Evolutionary conservation across 1,284 basidiomycete species (phyloP).

Genomic region (Vanrija humicola): DNA sequence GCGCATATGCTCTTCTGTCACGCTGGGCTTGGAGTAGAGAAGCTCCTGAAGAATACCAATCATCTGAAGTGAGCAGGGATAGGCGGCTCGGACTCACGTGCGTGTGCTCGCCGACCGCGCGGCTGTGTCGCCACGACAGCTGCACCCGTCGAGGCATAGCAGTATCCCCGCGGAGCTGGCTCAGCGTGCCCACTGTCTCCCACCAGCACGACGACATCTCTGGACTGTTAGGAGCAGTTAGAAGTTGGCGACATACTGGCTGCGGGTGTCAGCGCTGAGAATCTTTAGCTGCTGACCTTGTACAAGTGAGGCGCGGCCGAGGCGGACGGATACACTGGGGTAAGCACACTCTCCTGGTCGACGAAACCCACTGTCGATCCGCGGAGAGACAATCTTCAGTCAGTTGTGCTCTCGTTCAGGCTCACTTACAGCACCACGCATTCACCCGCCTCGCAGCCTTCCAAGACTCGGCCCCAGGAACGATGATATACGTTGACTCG

Average conservation of each 20-base stretch:
- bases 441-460: slow-evolving; percentile 4
- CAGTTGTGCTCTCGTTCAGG: neutral
- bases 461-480: slow-evolving; percentile 6
- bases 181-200: slow-evolving; percentile 8
- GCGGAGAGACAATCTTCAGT: slow-evolving; percentile 17
- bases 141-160: slow-evolving; percentile 3
- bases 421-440: slow-evolving; percentile 17
- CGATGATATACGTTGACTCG: slow-evolving; percentile 15
- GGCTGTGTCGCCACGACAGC: slow-evolving; percentile 10
- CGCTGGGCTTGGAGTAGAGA: slow-evolving; percentile 9
- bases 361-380: slow-evolving; percentile 14
- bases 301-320: slow-evolving; percentile 9
- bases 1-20: slow-evolving; percentile 18
- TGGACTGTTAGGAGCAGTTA: too few relatives aligned
- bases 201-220: slow-evolving; percentile 12
- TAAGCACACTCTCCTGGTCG: neutral
- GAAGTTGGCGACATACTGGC: slow-evolving; percentile 1
- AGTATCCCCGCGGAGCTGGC: slow-evolving; percentile 1
- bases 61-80: neutral
- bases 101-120: slow-evolving; percentile 13
- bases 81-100: slow-evolving; percentile 9
- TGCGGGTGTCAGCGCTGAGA: neutral
- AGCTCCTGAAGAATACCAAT: slow-evolving; percentile 3
- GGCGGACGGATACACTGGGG: slow-evolving; percentile 16
- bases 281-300: slow-evolving; percentile 4